These are phyloP conservation scores for Fusarium mangiferae DNA, from an alignment of 2,329 filamentous ascomycete species.

Conservation along the genomic window DNA sequence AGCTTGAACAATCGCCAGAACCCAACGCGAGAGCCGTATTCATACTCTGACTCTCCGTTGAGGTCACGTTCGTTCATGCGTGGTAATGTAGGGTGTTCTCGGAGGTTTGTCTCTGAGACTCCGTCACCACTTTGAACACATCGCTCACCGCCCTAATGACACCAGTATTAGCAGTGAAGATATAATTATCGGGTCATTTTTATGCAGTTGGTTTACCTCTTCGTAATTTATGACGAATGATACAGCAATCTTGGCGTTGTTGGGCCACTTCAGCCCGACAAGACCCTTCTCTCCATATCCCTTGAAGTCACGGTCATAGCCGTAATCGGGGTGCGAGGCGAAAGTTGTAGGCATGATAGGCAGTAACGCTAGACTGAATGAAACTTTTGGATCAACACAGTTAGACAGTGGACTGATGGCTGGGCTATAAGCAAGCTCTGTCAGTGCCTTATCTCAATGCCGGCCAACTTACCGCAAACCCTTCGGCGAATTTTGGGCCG, in stretches of 20 bases:
- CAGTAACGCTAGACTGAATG: not conserved
- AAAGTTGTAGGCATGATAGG: not conserved
- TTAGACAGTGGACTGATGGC: not conserved
- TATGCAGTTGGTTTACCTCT: not conserved
- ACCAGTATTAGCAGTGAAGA: not conserved
- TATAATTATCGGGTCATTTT: not conserved
- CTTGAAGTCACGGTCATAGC: not conserved
- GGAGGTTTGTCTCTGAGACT: not conserved
- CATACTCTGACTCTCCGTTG: conserved; percentile 14
- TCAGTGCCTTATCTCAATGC: not conserved
- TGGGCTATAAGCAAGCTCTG: not conserved
- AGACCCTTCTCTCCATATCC: conserved; percentile 10
- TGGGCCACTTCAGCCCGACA: not conserved
- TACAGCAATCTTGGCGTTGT: not conserved
- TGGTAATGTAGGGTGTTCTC: not conserved
- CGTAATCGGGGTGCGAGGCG: not conserved
- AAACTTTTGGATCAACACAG: not conserved
- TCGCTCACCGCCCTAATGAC: not conserved
- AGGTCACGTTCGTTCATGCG: not conserved
- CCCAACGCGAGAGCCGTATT: conserved; percentile 8
- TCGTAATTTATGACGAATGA: conserved; percentile 16
- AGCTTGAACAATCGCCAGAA: conserved; percentile 9
- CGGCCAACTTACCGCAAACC: not conserved
- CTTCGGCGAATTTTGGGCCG: not conserved
- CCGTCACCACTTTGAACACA: not conserved